Percentiles rank a stretch among this genome's conserved stretches.
These are phyloP conservation scores for Fusarium coicis DNA, from an alignment of 2,329 filamentous ascomycete genomes.

Conservation along the genomic window DNA sequence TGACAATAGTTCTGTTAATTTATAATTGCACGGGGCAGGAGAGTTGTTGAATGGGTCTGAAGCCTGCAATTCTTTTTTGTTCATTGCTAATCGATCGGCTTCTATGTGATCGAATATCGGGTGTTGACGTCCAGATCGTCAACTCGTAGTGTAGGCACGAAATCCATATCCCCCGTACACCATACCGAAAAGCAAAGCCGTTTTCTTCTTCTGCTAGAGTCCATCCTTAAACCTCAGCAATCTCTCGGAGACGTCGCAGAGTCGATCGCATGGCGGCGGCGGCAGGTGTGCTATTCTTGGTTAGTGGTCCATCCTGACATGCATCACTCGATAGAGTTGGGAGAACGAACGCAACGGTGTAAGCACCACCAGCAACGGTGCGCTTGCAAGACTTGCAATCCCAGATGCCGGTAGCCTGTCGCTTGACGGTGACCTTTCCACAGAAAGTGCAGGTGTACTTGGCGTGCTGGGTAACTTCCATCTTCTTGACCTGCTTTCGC, in stretches of 20 bases:
- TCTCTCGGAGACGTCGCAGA: conserved; percentile 96
- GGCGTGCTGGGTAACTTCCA: conserved; percentile 99
- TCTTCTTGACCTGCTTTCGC: conserved; percentile 97
- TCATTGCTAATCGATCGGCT: conserved; percentile 58
- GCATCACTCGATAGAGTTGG: neutral
- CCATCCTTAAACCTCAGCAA: conserved; percentile 84
- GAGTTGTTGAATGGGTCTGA: conserved; percentile 45
- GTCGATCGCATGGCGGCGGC: conserved; percentile 95
- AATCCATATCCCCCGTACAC: conserved; percentile 58
- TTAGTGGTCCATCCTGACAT: conserved; percentile 42
- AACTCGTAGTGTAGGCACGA: conserved; percentile 57
- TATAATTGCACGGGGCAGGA: conserved; percentile 3
- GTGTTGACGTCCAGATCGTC: conserved; percentile 55
- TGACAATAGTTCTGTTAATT: conserved; percentile 6
- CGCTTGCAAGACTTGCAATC: conserved; percentile 96
- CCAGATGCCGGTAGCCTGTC: conserved; percentile 94
- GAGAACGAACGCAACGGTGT: conserved; percentile 91
- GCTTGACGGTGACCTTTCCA: conserved; percentile 94
- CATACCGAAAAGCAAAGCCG: conserved; percentile 60
- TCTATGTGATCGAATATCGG: conserved; percentile 54
- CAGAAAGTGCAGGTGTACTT: conserved; percentile 98
- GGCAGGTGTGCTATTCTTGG: conserved; percentile 79
- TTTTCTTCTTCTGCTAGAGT: conserved; percentile 48
- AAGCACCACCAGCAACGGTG: conserved; percentile 80
- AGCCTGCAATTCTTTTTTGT: conserved; percentile 53